Evolutionary conservation across 306 rosid genomes (phyloP).

Genomic region (Oxytropis ochrocephala): DNA sequence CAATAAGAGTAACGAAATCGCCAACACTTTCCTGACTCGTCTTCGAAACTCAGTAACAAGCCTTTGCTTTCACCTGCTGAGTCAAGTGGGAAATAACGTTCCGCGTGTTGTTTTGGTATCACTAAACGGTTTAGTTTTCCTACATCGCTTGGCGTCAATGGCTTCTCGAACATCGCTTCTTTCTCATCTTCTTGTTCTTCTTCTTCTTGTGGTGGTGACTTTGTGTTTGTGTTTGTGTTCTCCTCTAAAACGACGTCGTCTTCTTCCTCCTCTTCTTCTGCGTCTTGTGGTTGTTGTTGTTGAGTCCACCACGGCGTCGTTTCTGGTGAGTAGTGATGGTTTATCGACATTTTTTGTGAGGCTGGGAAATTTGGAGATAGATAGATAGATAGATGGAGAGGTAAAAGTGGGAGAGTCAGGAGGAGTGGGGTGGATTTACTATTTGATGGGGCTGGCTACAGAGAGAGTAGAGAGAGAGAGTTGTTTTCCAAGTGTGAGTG

Average conservation of each 20-base stretch:
- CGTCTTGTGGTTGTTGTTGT: slow-evolving; percentile 5
- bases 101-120: slow-evolving; percentile 86
- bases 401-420: no score
- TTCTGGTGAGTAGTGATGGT: background rate
- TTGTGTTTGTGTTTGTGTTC: background rate
- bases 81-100: slow-evolving; percentile 66
- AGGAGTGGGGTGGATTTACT: no score
- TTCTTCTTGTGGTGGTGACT: background rate
- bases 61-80: slow-evolving; percentile 40
- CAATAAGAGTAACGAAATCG: slow-evolving; percentile 91
- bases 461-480: background rate
- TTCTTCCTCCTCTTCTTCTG: slow-evolving; percentile 5
- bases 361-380: background rate
- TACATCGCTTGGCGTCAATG: slow-evolving; percentile 87
- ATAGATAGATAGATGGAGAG: no score
- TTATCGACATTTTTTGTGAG: background rate
- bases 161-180: slow-evolving; percentile 84
- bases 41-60: slow-evolving; percentile 68
- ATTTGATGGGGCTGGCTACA: no score
- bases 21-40: slow-evolving; percentile 79
- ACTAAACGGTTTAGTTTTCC: slow-evolving; percentile 91
- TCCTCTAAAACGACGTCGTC: background rate
- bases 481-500: background rate
- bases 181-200: slow-evolving; percentile 19
- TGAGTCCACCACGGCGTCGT: background rate